Conservation (phyloP, 768 basidiomycete species). For the Pholiota microspora region DNA sequence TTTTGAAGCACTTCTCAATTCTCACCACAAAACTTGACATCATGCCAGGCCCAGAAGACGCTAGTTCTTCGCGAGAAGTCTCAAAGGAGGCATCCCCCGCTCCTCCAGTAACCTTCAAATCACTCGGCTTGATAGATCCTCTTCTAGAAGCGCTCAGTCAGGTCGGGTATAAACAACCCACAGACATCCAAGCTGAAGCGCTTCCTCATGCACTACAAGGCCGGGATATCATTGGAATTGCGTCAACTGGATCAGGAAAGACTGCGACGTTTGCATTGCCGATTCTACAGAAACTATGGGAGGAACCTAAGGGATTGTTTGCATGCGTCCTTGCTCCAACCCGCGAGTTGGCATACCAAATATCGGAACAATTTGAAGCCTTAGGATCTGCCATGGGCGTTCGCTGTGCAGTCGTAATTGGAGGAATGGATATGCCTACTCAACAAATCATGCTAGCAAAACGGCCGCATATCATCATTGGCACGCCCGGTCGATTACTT, state of each 20-base stretch:
- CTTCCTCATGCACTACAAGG: constrained; percentile 89
- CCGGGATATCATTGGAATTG: constrained; percentile 97
- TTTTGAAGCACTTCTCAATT: constrained; percentile 11
- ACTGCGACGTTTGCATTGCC: constrained; percentile 97
- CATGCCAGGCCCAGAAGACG: constrained; percentile 69
- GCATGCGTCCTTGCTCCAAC: constrained; percentile 95
- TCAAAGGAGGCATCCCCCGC: constrained; percentile 26
- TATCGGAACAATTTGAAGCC: constrained; percentile 93
- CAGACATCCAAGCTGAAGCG: constrained; percentile 83
- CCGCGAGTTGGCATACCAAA: constrained; percentile 97
- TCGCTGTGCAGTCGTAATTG: constrained; percentile 88
- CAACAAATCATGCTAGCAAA: constrained; percentile 93
- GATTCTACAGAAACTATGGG: constrained; percentile 95
- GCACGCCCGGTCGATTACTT: constrained; percentile 89
- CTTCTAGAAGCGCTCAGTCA: constrained; percentile 83
- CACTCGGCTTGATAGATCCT: constrained; percentile 86
- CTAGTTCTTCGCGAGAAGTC: constrained; percentile 37
- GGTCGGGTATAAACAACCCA: constrained; percentile 81
- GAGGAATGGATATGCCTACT: constrained; percentile 88
- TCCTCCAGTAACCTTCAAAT: constrained; percentile 60
- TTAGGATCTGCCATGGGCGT: constrained; percentile 93
- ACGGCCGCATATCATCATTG: constrained; percentile 91
- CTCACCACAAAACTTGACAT: constrained; percentile 5
- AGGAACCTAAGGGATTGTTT: constrained; percentile 90
- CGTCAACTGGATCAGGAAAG: constrained; percentile 96